These are phyloP conservation scores for Silene latifolia DNA, from an alignment of 148 eudicot genomes.

Conservation along the genomic window DNA sequence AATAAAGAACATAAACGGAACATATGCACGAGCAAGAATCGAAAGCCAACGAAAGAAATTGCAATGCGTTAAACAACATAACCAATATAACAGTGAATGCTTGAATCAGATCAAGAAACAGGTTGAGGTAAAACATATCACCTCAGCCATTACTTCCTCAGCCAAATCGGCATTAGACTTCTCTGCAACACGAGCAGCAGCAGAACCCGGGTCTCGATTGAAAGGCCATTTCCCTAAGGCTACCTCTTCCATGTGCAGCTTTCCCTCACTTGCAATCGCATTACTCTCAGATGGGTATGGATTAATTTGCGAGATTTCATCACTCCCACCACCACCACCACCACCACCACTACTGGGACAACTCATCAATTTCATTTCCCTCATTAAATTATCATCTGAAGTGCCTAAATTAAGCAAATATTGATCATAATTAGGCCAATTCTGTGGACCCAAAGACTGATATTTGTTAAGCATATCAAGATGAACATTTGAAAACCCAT, in stretches of 20 bases:
- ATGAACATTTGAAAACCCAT: constrained; percentile 15
- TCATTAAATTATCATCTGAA: constrained; percentile 9
- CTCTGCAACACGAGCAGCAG: constrained; percentile 11
- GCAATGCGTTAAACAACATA: constrained; percentile 8
- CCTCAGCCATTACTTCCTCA: constrained; percentile 17
- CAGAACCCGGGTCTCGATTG: constrained; percentile 9
- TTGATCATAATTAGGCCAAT: constrained; percentile 13
- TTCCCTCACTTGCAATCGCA: constrained; percentile 20
- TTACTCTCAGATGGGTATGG: constrained; percentile 9
- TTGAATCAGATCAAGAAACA: not conserved
- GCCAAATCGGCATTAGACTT: constrained; percentile 9
- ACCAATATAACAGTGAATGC: not conserved
- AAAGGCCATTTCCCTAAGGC: constrained; percentile 16
- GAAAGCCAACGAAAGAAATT: not conserved
- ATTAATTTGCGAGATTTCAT: constrained; percentile 4
- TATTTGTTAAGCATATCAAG: not conserved
- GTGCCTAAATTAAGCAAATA: constrained; percentile 22
- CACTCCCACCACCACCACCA: not conserved
- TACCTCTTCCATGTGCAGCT: constrained; percentile 1
- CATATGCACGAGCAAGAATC: not conserved
- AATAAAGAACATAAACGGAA: not conserved
- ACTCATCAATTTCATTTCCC: constrained; percentile 10
- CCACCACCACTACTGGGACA: not conserved
- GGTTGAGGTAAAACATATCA: constrained; percentile 1
- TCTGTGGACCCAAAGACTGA: constrained; percentile 7